A percentile compares a stretch with the other conserved stretches of the same genome.
Evolutionary conservation across 495 filamentous ascomycete species (phyloP).

Genomic region (Xylaria cubensis): DNA sequence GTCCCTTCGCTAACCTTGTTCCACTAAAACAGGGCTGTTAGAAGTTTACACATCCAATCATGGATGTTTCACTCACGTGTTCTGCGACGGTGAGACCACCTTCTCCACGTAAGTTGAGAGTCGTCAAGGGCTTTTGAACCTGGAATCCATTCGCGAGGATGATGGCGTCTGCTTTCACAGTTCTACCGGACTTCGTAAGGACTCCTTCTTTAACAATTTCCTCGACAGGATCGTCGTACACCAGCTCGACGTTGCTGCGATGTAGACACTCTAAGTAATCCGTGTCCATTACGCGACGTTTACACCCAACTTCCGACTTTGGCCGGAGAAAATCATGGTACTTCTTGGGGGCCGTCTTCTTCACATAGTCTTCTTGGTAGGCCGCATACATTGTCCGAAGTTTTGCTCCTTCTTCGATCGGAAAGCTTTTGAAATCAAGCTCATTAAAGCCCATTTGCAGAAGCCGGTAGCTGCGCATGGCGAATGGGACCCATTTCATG

Average conservation of each 20-base stretch:
- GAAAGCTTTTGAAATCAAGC: conserved; percentile 48
- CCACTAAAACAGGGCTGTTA: conserved; percentile 34
- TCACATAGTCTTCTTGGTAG: conserved; percentile 55
- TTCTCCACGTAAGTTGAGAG: conserved; percentile 22
- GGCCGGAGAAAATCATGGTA: conserved; percentile 71
- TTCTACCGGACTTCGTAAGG: conserved; percentile 34
- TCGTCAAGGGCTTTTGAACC: background rate
- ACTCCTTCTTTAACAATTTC: conserved; percentile 43
- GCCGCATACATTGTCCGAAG: conserved; percentile 49
- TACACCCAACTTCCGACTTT: conserved; percentile 68
- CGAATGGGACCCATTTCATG: conserved; percentile 37
- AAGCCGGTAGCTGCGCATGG: conserved; percentile 31
- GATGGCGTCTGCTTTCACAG: conserved; percentile 64
- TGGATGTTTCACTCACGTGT: conserved; percentile 32
- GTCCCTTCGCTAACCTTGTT: conserved; percentile 56
- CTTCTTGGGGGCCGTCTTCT: conserved; percentile 57
- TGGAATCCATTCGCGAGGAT: conserved; percentile 65
- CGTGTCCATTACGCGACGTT: conserved; percentile 63
- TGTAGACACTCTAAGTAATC: conserved; percentile 63
- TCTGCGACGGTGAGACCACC: conserved; percentile 14
- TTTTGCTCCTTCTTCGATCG: conserved; percentile 36
- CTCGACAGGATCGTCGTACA: conserved; percentile 51
- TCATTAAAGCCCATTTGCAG: conserved; percentile 32
- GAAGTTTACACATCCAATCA: background rate
- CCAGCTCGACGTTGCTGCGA: conserved; percentile 59